Evolutionary conservation across 108 stramenopile species (phyloP).

Genomic region (Mediolabrus comicus): DNA sequence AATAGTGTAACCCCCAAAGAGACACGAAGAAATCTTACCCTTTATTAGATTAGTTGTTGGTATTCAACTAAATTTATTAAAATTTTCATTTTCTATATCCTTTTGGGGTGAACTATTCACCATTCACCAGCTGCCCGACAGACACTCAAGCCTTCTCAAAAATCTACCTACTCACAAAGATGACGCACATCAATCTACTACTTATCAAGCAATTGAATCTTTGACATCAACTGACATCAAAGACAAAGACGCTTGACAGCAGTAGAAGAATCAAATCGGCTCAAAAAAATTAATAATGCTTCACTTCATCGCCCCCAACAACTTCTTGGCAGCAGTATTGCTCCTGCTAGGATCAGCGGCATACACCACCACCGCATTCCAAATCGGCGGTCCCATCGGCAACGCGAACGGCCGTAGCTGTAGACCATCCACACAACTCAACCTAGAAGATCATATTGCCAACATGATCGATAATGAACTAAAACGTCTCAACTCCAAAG

Average conservation of each 20-base stretch:
- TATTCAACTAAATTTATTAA: too few relatives aligned
- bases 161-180: not conserved
- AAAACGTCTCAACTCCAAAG: slow-evolving; percentile 46
- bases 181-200: not conserved
- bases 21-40: too few relatives aligned
- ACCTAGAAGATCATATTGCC: slow-evolving; percentile 32
- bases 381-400: not conserved
- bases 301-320: not conserved
- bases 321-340: not conserved
- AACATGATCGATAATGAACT: slow-evolving; percentile 51
- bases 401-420: not conserved
- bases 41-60: too few relatives aligned
- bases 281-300: not conserved
- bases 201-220: too few relatives aligned
- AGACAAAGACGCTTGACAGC: too few relatives aligned
- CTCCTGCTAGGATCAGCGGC: not conserved
- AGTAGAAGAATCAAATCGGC: too few relatives aligned
- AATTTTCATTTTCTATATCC: too few relatives aligned
- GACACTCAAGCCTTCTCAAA: not conserved
- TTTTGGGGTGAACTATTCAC: too few relatives aligned
- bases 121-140: too few relatives aligned
- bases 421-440: not conserved
- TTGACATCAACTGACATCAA: too few relatives aligned
- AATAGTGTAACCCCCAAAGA: too few relatives aligned
- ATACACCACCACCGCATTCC: not conserved